Conservation (phyloP, 352 stramenopile species). For the Globisporangium carolinianum region DNA sequence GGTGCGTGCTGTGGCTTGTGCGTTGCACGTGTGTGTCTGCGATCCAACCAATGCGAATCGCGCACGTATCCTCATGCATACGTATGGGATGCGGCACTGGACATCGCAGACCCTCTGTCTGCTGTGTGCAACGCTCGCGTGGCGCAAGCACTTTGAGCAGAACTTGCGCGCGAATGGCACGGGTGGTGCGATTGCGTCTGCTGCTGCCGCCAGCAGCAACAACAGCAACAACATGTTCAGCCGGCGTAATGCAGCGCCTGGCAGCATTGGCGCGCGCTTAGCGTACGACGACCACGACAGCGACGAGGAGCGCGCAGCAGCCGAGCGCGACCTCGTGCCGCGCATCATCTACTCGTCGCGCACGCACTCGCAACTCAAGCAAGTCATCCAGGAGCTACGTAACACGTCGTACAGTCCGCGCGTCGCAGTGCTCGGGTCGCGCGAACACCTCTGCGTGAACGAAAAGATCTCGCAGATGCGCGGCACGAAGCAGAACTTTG, state of each 20-base stretch:
- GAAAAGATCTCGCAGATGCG: constrained; percentile 87
- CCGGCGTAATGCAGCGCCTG: constrained; percentile 4
- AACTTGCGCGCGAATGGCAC: constrained; percentile 18
- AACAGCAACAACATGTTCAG: constrained; percentile 9
- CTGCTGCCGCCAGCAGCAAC: not conserved
- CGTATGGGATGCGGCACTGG: not conserved
- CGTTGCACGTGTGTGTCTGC: not conserved
- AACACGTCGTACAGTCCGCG: constrained; percentile 91
- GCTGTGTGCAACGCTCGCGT: constrained; percentile 93
- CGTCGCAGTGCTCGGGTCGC: constrained; percentile 88
- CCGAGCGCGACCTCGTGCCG: constrained; percentile 41
- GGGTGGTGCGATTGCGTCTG: not conserved
- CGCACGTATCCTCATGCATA: not conserved
- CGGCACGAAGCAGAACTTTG: constrained; percentile 83
- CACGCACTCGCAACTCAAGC: constrained; percentile 97
- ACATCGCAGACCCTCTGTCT: constrained; percentile 90
- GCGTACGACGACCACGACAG: constrained; percentile 34
- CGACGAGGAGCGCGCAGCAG: constrained; percentile 16
- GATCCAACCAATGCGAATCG: no score
- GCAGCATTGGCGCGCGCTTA: constrained; percentile 7
- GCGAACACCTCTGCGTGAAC: constrained; percentile 97
- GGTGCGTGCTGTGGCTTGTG: constrained; percentile 17
- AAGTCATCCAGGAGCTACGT: constrained; percentile 95
- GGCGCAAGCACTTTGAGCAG: constrained; percentile 78
- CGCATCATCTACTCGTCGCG: constrained; percentile 98